Conservation (phyloP, 1,284 basidiomycete genomes). For the Athelia sp. region DNA sequence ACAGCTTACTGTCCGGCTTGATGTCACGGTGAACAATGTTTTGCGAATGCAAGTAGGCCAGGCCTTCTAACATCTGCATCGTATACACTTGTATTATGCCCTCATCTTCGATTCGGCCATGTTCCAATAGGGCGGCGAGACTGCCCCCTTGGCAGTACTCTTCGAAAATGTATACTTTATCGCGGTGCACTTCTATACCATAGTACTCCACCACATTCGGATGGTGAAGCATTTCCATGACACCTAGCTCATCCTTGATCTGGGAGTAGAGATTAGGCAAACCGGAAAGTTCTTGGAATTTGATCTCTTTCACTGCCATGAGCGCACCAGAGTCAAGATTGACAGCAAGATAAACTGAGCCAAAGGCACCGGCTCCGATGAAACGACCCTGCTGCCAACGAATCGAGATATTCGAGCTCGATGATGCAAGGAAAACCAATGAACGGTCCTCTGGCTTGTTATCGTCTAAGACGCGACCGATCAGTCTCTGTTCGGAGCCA, state of each 20-base stretch:
- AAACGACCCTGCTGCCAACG: constrained; percentile 99
- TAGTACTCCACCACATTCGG: constrained; percentile 99
- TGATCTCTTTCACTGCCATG: constrained; percentile 99
- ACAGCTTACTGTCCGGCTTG: constrained; percentile 93
- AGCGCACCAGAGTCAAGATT: constrained; percentile 95
- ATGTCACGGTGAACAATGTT: constrained; percentile 96
- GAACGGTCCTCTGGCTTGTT: constrained; percentile 90
- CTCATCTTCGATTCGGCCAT: constrained; percentile 96
- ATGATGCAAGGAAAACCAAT: constrained; percentile 87
- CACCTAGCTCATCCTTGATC: constrained; percentile 95
- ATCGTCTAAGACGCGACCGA: constrained; percentile 89
- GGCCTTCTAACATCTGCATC: constrained; percentile 94
- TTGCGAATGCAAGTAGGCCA: constrained; percentile 91
- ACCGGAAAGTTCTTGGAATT: constrained; percentile 90
- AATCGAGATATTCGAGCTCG: constrained; percentile 92
- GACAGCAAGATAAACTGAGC: constrained; percentile 96
- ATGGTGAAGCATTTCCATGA: constrained; percentile 99
- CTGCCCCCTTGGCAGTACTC: constrained; percentile 98
- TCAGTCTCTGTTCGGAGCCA: constrained; percentile 65
- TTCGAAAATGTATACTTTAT: constrained; percentile 99
- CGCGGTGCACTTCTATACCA: constrained; percentile 98
- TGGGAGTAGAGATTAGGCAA: constrained; percentile 84
- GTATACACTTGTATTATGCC: constrained; percentile 95
- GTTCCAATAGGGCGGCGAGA: constrained; percentile 85
- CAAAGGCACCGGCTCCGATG: constrained; percentile 96